phyloP scores from a whole-genome alignment of 2,329 filamentous ascomycete genomes.

The Seiridium cupressi region DNA sequence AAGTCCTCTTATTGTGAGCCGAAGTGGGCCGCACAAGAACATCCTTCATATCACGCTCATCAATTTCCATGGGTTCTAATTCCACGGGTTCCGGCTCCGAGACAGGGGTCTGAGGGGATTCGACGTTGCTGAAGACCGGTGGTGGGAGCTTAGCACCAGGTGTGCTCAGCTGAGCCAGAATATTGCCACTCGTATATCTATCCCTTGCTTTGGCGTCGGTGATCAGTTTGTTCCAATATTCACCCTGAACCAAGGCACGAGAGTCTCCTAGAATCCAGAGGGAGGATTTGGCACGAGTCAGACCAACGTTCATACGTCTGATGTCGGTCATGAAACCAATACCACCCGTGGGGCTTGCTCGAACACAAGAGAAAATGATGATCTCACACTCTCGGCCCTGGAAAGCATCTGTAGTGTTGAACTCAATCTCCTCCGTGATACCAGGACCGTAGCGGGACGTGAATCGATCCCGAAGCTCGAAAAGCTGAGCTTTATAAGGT shows the following conservation, averaged over 20 bases:
- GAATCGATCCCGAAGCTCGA: conserved; percentile 76
- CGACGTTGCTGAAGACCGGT: conserved; percentile 14
- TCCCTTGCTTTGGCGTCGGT: conserved; percentile 74
- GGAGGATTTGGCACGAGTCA: conserved; percentile 94
- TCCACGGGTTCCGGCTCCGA: not conserved
- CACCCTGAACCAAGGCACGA: conserved; percentile 77
- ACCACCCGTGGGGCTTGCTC: conserved; percentile 86
- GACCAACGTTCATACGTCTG: conserved; percentile 97
- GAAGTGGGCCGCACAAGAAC: conserved; percentile 15
- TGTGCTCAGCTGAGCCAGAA: conserved; percentile 47
- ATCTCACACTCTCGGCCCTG: conserved; percentile 96
- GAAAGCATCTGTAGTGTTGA: conserved; percentile 98
- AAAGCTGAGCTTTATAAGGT: conserved; percentile 92
- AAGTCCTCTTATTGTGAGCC: conserved; percentile 18
- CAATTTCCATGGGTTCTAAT: not conserved
- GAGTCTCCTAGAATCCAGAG: conserved; percentile 97
- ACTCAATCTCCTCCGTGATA: conserved; percentile 81
- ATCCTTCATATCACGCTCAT: conserved; percentile 28
- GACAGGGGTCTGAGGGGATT: conserved; percentile 3
- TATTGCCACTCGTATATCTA: conserved; percentile 70
- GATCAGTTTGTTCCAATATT: conserved; percentile 88
- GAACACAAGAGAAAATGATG: conserved; percentile 98
- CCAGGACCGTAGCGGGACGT: conserved; percentile 66
- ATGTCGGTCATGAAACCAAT: conserved; percentile 99
- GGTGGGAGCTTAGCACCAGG: conserved; percentile 35